Evolutionary conservation across 2,329 filamentous ascomycete genomes (phyloP).

Genomic region (Monosporascus ibericus): DNA sequence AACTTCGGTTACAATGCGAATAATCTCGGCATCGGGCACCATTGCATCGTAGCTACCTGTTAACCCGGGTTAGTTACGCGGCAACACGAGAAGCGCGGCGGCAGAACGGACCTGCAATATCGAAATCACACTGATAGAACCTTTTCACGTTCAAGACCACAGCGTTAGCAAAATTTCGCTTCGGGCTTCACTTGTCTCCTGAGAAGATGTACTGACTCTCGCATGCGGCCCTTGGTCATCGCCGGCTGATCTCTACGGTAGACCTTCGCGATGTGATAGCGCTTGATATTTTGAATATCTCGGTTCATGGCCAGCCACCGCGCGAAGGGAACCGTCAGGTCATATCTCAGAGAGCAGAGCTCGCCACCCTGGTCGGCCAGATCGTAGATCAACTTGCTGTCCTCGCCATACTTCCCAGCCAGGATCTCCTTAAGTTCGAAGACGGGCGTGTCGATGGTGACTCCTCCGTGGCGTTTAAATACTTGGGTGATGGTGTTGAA

Average conservation of each 20-base stretch:
- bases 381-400: conserved; percentile 65
- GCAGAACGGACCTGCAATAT: conserved; percentile 51
- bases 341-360: conserved; percentile 74
- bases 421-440: conserved; percentile 73
- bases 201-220: conserved; percentile 38
- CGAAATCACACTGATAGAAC: conserved; percentile 77
- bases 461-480: conserved; percentile 60
- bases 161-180: neutral
- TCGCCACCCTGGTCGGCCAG: conserved; percentile 79
- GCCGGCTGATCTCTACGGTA: conserved; percentile 74
- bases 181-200: neutral
- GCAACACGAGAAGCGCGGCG: neutral
- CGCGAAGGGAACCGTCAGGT: conserved; percentile 72
- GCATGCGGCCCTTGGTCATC: conserved; percentile 70
- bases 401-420: conserved; percentile 48
- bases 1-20: conserved; percentile 65
- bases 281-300: conserved; percentile 62
- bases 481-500: conserved; percentile 45
- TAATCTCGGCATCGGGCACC: conserved; percentile 69
- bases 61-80: neutral
- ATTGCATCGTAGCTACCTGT: conserved; percentile 59
- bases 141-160: neutral
- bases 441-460: conserved; percentile 63
- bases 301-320: conserved; percentile 73
- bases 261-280: conserved; percentile 75